phyloP scores from a whole-genome alignment of 129 eudicot species.

The Helianthus tuberosus region DNA sequence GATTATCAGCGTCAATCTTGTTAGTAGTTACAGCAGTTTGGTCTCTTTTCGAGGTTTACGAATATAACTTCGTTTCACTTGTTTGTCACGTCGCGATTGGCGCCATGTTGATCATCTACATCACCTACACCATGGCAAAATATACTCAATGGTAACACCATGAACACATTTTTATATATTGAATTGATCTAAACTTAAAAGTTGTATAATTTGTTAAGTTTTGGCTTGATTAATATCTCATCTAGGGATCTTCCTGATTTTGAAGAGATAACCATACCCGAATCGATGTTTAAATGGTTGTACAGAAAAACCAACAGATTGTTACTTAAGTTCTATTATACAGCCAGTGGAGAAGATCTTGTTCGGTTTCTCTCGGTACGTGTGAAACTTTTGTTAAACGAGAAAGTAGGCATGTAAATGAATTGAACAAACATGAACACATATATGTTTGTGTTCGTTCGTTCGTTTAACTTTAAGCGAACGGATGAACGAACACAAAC shows the following conservation, averaged over 20 bases:
- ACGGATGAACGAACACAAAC: no score
- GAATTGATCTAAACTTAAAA: neutral
- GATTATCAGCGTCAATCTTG: slow-evolving; percentile 67
- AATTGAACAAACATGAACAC: no score
- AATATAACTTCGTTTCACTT: slow-evolving; percentile 68
- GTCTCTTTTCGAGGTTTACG: slow-evolving; percentile 76
- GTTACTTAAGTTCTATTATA: slow-evolving; percentile 50
- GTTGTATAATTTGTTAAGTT: neutral
- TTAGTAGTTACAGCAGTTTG: slow-evolving; percentile 59
- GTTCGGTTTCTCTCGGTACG: slow-evolving; percentile 60
- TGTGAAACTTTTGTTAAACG: neutral
- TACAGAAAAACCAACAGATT: slow-evolving; percentile 47
- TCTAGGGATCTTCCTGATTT: slow-evolving; percentile 69
- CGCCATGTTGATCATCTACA: slow-evolving; percentile 54
- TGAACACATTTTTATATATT: neutral
- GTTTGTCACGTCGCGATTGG: slow-evolving; percentile 56
- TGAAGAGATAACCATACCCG: slow-evolving; percentile 54
- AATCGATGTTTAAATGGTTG: slow-evolving; percentile 59
- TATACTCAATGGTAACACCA: slow-evolving; percentile 52
- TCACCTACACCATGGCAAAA: slow-evolving; percentile 61
- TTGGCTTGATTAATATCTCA: neutral
- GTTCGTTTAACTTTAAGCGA: neutral
- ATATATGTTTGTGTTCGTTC: neutral
- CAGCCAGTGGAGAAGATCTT: slow-evolving; percentile 73
- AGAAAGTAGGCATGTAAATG: no score